These are phyloP conservation scores for Fagus sylvatica DNA, from an alignment of 306 rosid species.

Conservation along the genomic window DNA sequence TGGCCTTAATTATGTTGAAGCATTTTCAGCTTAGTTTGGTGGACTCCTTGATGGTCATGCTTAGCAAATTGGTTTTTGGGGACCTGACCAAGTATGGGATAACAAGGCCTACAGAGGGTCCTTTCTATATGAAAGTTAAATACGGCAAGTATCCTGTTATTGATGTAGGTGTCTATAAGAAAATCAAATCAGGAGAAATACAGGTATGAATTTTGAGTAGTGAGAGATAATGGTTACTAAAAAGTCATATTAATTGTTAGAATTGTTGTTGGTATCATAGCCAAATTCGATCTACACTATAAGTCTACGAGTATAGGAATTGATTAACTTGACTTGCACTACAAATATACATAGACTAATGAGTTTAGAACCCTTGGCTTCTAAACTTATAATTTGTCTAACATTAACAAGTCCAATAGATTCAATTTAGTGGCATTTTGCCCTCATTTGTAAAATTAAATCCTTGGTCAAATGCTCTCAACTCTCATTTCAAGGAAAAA, in stretches of 20 bases:
- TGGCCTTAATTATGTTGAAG: slow-evolving; percentile 49
- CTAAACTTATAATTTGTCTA: too few relatives aligned
- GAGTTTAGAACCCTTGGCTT: too few relatives aligned
- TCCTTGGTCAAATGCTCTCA: too few relatives aligned
- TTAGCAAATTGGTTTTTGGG: slow-evolving; percentile 53
- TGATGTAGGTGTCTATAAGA: slow-evolving; percentile 44
- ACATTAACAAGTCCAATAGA: too few relatives aligned
- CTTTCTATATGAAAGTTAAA: slow-evolving; percentile 54
- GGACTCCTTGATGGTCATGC: slow-evolving; percentile 47
- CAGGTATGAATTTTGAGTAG: slow-evolving; percentile 41
- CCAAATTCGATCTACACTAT: too few relatives aligned
- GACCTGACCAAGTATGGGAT: slow-evolving; percentile 56
- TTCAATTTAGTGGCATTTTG: too few relatives aligned
- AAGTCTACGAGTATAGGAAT: too few relatives aligned
- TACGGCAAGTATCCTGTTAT: slow-evolving; percentile 64
- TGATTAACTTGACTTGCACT: too few relatives aligned
- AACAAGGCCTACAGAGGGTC: slow-evolving; percentile 61
- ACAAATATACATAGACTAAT: too few relatives aligned
- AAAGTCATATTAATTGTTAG: too few relatives aligned
- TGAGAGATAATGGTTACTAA: background rate
- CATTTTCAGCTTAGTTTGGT: slow-evolving; percentile 43
- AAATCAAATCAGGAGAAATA: slow-evolving; percentile 54
- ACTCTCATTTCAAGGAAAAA: too few relatives aligned
- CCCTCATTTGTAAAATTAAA: too few relatives aligned
- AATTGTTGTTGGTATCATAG: background rate